Percentiles rank a stretch among this genome's conserved stretches.
Conservation (phyloP, 306 rosid species). For the Nissolia schottii region DNA sequence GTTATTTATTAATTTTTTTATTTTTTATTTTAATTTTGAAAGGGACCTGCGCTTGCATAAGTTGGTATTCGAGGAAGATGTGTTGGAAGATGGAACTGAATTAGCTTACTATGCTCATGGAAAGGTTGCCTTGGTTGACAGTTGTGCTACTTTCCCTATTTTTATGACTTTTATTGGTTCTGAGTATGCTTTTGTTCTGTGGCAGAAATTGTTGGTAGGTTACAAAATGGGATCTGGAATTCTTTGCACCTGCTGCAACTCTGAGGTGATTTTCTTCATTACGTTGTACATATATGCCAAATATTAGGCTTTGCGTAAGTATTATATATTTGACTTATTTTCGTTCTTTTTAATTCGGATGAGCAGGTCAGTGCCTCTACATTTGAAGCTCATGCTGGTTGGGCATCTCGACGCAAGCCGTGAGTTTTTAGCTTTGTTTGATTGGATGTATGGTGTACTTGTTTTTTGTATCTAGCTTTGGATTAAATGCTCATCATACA, state of each 20-base stretch:
- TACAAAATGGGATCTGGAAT: slow-evolving; percentile 72
- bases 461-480: slow-evolving; percentile 10
- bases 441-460: neutral
- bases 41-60: slow-evolving; percentile 91
- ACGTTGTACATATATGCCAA: neutral
- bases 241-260: slow-evolving; percentile 68
- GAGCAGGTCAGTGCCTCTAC: slow-evolving; percentile 84
- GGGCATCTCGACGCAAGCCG: slow-evolving; percentile 95
- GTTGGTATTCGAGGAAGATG: slow-evolving; percentile 79
- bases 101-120: slow-evolving; percentile 71
- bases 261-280: slow-evolving; percentile 50
- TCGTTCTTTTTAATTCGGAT: neutral
- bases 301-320: neutral
- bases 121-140: slow-evolving; percentile 46
- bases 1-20: neutral
- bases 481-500: neutral
- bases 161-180: slow-evolving; percentile 15
- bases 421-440: slow-evolving; percentile 44
- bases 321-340: neutral
- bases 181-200: slow-evolving; percentile 23
- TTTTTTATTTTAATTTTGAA: neutral
- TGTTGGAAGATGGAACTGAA: slow-evolving; percentile 82
- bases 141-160: neutral
- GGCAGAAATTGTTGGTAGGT: slow-evolving; percentile 73
- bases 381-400: slow-evolving; percentile 98